A percentile compares a stretch with the other conserved stretches of the same genome.
Conservation (phyloP, 176 grass and related monocot species). For the sorghum (Sorghum bicolor) region Sorghum_bicolor_NCBIv3 NC_012870.2:73569001-73569500, state of each 20-base stretch:
- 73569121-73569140: not conserved
- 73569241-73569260: not conserved
- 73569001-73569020: not conserved
- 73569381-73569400: not conserved
- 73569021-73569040: slow-evolving; percentile 11
- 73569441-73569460: slow-evolving; percentile 7
- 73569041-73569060: not conserved
- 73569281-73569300: not conserved
- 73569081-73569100: not conserved
- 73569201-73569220: not conserved
- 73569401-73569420: not conserved
- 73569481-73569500: slow-evolving; percentile 42
- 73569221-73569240: not conserved
- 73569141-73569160: slow-evolving; percentile 28
- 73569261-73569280: slow-evolving; percentile 1
- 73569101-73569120: not conserved
- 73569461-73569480: slow-evolving; percentile 16
- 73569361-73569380: slow-evolving; percentile 25
- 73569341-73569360: not conserved
- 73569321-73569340: slow-evolving; percentile 5
- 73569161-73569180: not conserved
- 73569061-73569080: too few species aligned
- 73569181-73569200: slow-evolving; percentile 24
- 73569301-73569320: not conserved
- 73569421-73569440: slow-evolving; percentile 23